A percentile compares a stretch with the other conserved stretches of the same genome.
These are phyloP conservation scores for Aspergillus tubingensis DNA, from an alignment of 2,329 filamentous ascomycete species.

Conservation along the genomic window DNA sequence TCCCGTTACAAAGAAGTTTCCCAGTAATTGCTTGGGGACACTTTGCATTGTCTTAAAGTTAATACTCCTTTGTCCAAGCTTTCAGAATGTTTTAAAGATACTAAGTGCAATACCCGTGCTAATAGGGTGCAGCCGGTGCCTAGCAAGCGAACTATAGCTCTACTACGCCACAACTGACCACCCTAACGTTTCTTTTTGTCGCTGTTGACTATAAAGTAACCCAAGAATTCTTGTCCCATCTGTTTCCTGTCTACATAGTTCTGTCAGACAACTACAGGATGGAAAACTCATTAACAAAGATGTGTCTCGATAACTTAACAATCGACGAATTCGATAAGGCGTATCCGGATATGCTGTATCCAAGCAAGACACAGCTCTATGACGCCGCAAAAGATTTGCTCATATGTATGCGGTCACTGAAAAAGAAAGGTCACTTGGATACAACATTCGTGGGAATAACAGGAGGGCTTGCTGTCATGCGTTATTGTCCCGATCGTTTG, in stretches of 20 bases:
- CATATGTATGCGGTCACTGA: not conserved
- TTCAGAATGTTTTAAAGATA: not conserved
- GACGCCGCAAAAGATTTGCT: too few relatives aligned
- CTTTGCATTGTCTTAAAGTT: not conserved
- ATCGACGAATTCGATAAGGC: not conserved
- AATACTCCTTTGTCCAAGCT: not conserved
- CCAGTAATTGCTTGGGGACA: not conserved
- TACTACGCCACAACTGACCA: too few relatives aligned
- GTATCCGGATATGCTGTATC: not conserved
- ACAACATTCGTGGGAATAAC: not conserved
- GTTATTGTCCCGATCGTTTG: not conserved
- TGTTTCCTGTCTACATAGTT: too few relatives aligned
- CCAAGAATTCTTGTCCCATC: too few relatives aligned
- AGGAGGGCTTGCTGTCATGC: not conserved
- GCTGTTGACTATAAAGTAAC: too few relatives aligned
- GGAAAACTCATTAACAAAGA: too few relatives aligned
- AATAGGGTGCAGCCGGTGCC: not conserved
- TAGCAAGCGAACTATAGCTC: not conserved
- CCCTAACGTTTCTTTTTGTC: too few relatives aligned
- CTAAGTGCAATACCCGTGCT: not conserved
- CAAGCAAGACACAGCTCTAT: too few relatives aligned
- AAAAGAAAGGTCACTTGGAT: rapidly evolving
- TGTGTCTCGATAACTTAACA: too few relatives aligned
- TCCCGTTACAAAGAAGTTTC: not conserved
- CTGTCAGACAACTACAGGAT: too few relatives aligned